These are phyloP conservation scores for Prunus kanzakura DNA, from an alignment of 306 rosid species.

Conservation along the genomic window DNA sequence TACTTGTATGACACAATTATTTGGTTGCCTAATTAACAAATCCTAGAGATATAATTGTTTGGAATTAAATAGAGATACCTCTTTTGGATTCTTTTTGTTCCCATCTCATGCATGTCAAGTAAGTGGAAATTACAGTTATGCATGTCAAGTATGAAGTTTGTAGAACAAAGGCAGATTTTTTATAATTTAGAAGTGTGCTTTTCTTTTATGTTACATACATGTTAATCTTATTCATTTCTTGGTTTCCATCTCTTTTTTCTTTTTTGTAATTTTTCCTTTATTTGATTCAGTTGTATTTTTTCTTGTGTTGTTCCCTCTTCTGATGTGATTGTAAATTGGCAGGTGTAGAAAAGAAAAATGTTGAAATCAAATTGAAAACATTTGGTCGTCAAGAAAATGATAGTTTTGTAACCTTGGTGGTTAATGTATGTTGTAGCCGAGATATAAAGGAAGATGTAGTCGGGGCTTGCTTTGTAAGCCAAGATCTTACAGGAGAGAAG, in stretches of 20 bases:
- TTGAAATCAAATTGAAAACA: conserved; percentile 42
- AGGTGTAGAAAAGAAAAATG: conserved; percentile 35
- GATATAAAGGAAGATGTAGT: conserved; percentile 33
- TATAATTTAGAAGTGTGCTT: not conserved
- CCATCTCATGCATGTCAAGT: not conserved
- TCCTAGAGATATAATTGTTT: not conserved
- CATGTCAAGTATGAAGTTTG: not conserved
- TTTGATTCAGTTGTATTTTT: not conserved
- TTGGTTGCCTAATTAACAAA: not conserved
- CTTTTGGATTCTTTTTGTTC: not conserved
- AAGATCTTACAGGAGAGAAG: conserved; percentile 42
- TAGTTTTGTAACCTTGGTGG: conserved; percentile 35
- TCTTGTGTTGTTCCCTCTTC: not conserved
- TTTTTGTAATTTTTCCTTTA: not conserved
- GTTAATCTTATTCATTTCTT: not conserved
- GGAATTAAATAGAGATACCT: not conserved
- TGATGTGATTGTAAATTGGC: conserved; percentile 14
- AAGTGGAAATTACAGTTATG: not conserved
- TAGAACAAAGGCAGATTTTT: not conserved
- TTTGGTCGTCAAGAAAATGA: conserved; percentile 24
- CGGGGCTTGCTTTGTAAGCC: conserved; percentile 38
- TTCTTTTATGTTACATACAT: not conserved
- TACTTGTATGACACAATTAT: not conserved
- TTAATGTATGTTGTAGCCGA: conserved; percentile 44
- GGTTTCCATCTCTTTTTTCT: not conserved